Conservation (phyloP, 148 eudicot species). For the Spergularia bocconei region DNA sequence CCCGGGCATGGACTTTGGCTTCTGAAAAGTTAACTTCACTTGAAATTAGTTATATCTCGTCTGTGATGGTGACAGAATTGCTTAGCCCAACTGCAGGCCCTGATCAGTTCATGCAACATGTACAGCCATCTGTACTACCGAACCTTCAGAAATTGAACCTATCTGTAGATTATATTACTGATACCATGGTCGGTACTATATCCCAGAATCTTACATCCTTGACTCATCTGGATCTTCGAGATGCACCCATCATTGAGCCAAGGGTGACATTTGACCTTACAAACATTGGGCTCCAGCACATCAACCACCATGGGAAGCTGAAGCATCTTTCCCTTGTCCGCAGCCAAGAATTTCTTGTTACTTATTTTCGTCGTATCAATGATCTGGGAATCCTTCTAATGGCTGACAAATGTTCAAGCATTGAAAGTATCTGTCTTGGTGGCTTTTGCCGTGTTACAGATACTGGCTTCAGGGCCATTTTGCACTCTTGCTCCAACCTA, state of each 20-base stretch:
- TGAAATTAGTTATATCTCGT: slow-evolving; percentile 74
- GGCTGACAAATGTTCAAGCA: slow-evolving; percentile 78
- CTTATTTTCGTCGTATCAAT: slow-evolving; percentile 79
- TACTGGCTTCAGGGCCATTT: slow-evolving; percentile 74
- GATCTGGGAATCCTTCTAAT: slow-evolving; percentile 87
- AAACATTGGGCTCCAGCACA: slow-evolving; percentile 75
- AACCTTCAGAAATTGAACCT: slow-evolving; percentile 67
- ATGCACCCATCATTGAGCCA: slow-evolving; percentile 90
- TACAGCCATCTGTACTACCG: slow-evolving; percentile 50
- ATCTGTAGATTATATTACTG: slow-evolving; percentile 90
- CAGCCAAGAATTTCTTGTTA: slow-evolving; percentile 72
- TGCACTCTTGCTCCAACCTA: slow-evolving; percentile 73
- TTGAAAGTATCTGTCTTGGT: slow-evolving; percentile 93
- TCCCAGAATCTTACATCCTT: slow-evolving; percentile 56
- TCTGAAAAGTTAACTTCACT: slow-evolving; percentile 63
- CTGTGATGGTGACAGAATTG: slow-evolving; percentile 80
- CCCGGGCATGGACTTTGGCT: slow-evolving; percentile 81
- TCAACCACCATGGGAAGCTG: slow-evolving; percentile 75
- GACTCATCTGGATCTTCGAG: slow-evolving; percentile 88
- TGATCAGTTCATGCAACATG: slow-evolving; percentile 38
- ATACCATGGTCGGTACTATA: slow-evolving; percentile 73
- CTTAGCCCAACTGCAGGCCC: slow-evolving; percentile 60
- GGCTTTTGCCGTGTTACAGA: slow-evolving; percentile 95
- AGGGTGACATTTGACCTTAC: slow-evolving; percentile 76
- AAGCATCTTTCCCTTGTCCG: slow-evolving; percentile 83